Conservation (phyloP, 2,329 filamentous ascomycete genomes). For the Diaporthe ampelina region DNA sequence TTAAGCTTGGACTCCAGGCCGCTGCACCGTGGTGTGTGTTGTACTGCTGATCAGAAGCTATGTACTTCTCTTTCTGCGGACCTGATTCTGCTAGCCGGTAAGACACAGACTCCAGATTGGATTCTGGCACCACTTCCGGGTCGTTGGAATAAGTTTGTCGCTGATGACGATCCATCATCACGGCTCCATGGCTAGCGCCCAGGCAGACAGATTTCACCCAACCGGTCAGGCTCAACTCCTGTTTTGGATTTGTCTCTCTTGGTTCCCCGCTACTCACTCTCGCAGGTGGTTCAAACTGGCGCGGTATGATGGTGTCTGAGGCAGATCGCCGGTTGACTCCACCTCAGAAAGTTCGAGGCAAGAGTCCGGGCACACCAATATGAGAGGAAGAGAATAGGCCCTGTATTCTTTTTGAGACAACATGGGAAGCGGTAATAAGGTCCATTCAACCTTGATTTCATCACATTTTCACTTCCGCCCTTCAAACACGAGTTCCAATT, state of each 20-base stretch:
- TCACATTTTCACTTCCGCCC: neutral
- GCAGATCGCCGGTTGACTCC: neutral
- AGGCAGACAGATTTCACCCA: neutral
- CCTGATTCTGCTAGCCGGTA: neutral
- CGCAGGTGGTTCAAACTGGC: neutral
- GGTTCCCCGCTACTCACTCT: too few species aligned
- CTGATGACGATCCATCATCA: slow-evolving; percentile 1
- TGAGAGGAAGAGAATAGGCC: neutral
- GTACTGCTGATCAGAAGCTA: neutral
- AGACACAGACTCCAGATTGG: neutral
- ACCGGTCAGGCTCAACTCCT: neutral
- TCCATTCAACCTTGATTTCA: neutral
- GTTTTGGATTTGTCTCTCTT: neutral
- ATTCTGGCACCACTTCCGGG: slow-evolving; percentile 18
- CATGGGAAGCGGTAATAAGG: neutral
- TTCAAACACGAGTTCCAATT: neutral
- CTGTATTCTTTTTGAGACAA: neutral
- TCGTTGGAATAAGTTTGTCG: neutral
- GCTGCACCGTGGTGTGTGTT: neutral
- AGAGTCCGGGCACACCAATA: too few species aligned
- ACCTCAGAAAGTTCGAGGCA: neutral
- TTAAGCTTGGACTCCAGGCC: neutral
- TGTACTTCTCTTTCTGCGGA: neutral
- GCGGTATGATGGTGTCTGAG: neutral
- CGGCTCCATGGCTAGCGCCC: neutral